These are phyloP conservation scores for Pythium dissimile DNA, from an alignment of 352 stramenopile genomes.

Conservation along the genomic window DNA sequence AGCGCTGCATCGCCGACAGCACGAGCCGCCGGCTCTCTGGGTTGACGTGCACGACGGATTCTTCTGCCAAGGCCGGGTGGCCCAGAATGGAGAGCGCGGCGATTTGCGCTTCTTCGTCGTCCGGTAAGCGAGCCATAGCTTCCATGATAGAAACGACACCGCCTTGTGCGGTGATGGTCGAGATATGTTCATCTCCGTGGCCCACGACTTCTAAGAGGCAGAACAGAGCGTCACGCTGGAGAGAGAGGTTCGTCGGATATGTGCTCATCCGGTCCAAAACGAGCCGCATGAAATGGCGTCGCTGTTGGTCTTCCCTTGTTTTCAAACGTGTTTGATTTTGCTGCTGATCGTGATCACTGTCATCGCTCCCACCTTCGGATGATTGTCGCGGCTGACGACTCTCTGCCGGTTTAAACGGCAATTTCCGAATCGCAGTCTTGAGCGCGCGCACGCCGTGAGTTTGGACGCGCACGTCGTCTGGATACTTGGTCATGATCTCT, in stretches of 20 bases:
- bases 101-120: conserved; percentile 47
- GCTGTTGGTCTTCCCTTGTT: neutral
- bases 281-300: conserved; percentile 24
- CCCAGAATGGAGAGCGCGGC: conserved; percentile 49
- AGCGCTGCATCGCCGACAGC: conserved; percentile 52
- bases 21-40: conserved; percentile 50
- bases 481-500: conserved; percentile 46
- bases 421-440: conserved; percentile 36
- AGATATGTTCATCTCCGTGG: conserved; percentile 27
- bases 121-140: conserved; percentile 42
- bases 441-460: conserved; percentile 43
- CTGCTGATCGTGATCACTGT: neutral
- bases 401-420: neutral
- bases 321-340: conserved; percentile 1
- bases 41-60: conserved; percentile 43
- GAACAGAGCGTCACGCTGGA: conserved; percentile 50
- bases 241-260: conserved; percentile 26
- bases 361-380: neutral
- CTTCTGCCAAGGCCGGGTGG: conserved; percentile 49
- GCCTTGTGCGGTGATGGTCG: conserved; percentile 34
- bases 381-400: no score
- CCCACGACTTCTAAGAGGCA: conserved; percentile 38
- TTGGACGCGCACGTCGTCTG: conserved; percentile 39
- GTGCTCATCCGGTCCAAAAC: conserved; percentile 46
- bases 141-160: conserved; percentile 44